Evolutionary conservation across 345 rosid species (phyloP), one percentile per base, ranked within the genome.

Genomic region (Arabis hirsuta): DNA sequence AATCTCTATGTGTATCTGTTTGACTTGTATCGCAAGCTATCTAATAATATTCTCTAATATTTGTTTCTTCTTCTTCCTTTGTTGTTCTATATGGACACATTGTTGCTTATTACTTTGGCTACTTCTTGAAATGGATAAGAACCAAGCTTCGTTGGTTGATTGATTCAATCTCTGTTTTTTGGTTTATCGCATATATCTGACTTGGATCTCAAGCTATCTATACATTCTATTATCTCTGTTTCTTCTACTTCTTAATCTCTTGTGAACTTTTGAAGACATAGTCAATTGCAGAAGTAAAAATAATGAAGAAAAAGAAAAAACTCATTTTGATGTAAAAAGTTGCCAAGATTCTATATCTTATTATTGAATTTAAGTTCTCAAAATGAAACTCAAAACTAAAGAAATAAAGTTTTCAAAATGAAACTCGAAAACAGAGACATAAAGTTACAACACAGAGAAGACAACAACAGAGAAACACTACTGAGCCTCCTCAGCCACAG

Each of bases 101-200:
- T 41, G 94, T 88, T 53, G 97, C 97, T 67, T 95, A 95, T 77
- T 95, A 95, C 80, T 86, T 95, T 91, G 24, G 24, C 24, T 22
- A 22, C 24, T 22, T 22, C 24, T 22, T 22, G 96, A 90, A 95
- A 91, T 71, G 97, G 94, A 76, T 95, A 91, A 53, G 84, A 95
- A 60, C 97, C 97, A 20, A 87, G 77, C 32, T 88, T 88, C 97
- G 88, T 91, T 29, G 73, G 67, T 13, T 84, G 65, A 77, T 55
- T 71, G 1, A 9, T 45, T 1, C 32, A 5, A 34, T 32, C 10
- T 52, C 2, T 38, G 1, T 65, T 13, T 34, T 34, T 34, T 9
- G 9, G n/a, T 50, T 20, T 60, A 43, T 74, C 9, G 69, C 53
- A 67, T 59, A 69, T 60, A 11, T 48, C 62, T 76, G 65, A 76